Conservation (phyloP, 495 filamentous ascomycete species). For the Hypoxylon subgilvum region DNA sequence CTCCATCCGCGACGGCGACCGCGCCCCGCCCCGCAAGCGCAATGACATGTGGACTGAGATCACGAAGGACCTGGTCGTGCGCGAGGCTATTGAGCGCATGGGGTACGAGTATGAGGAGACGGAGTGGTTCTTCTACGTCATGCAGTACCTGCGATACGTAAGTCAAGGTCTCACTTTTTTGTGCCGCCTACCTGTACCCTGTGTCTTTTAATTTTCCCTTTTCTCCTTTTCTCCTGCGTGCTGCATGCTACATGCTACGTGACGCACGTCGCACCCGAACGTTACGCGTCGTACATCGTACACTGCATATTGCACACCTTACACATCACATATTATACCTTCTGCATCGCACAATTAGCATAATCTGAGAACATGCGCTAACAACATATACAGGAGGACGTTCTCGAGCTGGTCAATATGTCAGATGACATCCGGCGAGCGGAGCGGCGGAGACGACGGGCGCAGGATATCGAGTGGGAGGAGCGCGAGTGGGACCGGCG, state of each 20-base stretch:
- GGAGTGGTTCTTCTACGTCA: conserved; percentile 86
- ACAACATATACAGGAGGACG: conserved; percentile 72
- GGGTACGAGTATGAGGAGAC: conserved; percentile 95
- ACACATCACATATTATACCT: too few species aligned
- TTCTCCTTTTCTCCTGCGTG: background rate
- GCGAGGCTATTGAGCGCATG: conserved; percentile 82
- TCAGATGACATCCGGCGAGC: conserved; percentile 85
- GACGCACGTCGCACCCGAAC: too few species aligned
- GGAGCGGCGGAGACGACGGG: conserved; percentile 73
- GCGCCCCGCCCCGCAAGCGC: conserved; percentile 49
- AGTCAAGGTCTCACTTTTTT: too few species aligned
- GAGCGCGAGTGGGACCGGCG: conserved; percentile 78
- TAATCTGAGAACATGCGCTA: conserved; percentile 16
- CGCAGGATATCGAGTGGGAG: conserved; percentile 79
- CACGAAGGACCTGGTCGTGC: conserved; percentile 87
- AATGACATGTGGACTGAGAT: conserved; percentile 95
- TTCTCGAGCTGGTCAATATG: conserved; percentile 78
- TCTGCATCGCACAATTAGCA: too few species aligned
- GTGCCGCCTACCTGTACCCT: background rate
- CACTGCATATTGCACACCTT: background rate
- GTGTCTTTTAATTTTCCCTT: background rate
- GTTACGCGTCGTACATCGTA: background rate
- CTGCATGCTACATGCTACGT: background rate
- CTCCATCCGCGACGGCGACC: conserved; percentile 39
- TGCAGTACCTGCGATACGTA: conserved; percentile 88